These are phyloP conservation scores for Moesziomyces antarcticus DNA, from an alignment of 1,284 basidiomycete genomes.

Conservation along the genomic window DNA sequence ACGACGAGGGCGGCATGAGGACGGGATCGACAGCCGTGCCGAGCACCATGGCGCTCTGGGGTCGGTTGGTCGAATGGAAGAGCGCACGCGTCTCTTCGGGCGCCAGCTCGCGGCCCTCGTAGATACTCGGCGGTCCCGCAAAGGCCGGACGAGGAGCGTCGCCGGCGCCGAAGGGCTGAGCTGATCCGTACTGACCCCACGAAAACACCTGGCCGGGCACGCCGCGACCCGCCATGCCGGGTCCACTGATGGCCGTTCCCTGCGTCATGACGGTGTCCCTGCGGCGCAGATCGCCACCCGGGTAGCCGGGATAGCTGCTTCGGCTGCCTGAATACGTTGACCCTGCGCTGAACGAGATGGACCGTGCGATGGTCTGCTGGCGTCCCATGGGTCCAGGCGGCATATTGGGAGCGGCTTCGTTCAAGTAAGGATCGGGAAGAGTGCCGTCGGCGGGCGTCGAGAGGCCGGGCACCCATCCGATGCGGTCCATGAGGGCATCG, in stretches of 20 bases:
- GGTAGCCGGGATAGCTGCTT: constrained; percentile 27
- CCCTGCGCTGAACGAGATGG: constrained; percentile 36
- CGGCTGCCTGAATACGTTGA: constrained; percentile 29
- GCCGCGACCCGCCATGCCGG: constrained; percentile 61
- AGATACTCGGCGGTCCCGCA: constrained; percentile 58
- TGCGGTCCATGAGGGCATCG: constrained; percentile 42
- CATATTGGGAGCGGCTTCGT: constrained; percentile 3
- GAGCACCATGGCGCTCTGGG: constrained; percentile 41
- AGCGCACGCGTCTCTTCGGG: constrained; percentile 48
- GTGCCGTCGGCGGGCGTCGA: constrained; percentile 27
- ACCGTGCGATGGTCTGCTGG: constrained; percentile 31
- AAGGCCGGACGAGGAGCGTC: constrained; percentile 47
- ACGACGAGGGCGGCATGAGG: constrained; percentile 23
- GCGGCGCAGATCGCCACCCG: constrained; percentile 41
- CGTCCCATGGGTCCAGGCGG: constrained; percentile 6
- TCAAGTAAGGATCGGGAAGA: not conserved
- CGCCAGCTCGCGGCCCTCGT: constrained; percentile 44
- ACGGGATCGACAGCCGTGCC: constrained; percentile 36
- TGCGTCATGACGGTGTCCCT: constrained; percentile 61
- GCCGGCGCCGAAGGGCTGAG: constrained; percentile 39
- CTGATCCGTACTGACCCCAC: constrained; percentile 56
- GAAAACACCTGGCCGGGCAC: constrained; percentile 59
- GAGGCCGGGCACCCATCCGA: constrained; percentile 63
- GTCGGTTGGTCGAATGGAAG: constrained; percentile 51
- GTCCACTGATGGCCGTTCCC: constrained; percentile 50